Evolutionary conservation across 345 rosid genomes (phyloP).

Genomic region (Lumnitzera racemosa): DNA sequence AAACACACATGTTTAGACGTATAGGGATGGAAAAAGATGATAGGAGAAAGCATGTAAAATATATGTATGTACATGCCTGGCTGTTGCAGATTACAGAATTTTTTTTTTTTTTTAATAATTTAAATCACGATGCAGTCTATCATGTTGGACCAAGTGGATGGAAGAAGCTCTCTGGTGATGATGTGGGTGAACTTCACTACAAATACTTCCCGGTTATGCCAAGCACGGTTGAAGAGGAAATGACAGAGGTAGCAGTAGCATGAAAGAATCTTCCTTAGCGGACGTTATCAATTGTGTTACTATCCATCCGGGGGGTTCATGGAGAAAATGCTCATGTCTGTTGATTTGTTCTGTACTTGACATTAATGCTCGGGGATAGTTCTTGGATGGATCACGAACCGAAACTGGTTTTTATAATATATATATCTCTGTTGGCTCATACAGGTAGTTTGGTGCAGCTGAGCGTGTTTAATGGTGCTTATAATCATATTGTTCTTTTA

Average conservation of each 20-base stretch:
- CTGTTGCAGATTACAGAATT: too few species aligned
- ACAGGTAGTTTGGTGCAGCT: background rate
- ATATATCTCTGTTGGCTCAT: too few species aligned
- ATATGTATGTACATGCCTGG: too few species aligned
- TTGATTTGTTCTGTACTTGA: too few species aligned
- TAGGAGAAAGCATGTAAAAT: too few species aligned
- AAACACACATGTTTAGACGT: background rate
- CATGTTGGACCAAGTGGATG: conserved; percentile 91
- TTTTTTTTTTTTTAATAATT: background rate
- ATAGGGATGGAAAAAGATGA: too few species aligned
- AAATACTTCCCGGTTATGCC: conserved; percentile 65
- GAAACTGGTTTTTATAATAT: too few species aligned
- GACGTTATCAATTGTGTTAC: too few species aligned
- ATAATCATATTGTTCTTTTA: background rate
- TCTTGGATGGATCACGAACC: too few species aligned
- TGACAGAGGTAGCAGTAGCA: conserved; percentile 56
- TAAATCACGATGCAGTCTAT: conserved; percentile 48
- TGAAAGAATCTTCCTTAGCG: conserved; percentile 6
- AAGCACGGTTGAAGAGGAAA: conserved; percentile 69
- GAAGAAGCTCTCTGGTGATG: conserved; percentile 95
- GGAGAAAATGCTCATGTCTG: too few species aligned
- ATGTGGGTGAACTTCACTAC: conserved; percentile 93
- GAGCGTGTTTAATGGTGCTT: conserved; percentile 2
- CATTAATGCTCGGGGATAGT: too few species aligned
- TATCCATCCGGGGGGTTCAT: too few species aligned